Evolutionary conservation across 768 basidiomycete species (phyloP).

Genomic region (Clavaria fumosa): DNA sequence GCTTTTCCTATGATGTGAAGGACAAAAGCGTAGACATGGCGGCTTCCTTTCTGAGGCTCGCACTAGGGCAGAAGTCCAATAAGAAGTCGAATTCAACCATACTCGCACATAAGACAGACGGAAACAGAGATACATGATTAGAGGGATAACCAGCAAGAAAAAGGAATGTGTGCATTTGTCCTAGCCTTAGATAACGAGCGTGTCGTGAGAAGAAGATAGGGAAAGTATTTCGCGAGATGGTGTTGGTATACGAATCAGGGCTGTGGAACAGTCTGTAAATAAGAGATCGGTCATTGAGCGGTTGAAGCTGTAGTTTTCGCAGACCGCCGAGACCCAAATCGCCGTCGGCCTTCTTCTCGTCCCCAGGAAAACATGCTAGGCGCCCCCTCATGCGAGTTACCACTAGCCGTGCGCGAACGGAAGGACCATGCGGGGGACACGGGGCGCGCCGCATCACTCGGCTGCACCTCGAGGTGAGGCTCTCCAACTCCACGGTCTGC

Average conservation of each 20-base stretch:
- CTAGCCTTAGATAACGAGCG: conserved; percentile 3
- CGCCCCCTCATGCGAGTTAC: conserved; percentile 48
- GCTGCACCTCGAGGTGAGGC: conserved; percentile 33
- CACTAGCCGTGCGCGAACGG: conserved; percentile 65
- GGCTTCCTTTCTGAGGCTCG: no score
- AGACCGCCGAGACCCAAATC: conserved; percentile 60
- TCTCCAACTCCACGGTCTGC: no score
- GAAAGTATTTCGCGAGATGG: no score
- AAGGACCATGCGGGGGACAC: conserved; percentile 77
- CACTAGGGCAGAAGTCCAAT: no score
- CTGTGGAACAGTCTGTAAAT: no score
- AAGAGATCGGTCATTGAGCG: no score
- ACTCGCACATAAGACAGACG: conserved; percentile 11
- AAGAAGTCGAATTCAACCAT: no score
- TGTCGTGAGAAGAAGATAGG: conserved; percentile 6
- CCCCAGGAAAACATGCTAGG: conserved; percentile 55
- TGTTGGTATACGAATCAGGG: no score
- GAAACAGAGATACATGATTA: conserved; percentile 5
- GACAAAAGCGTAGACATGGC: no score
- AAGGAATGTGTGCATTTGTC: conserved; percentile 1
- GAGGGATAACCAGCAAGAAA: background rate
- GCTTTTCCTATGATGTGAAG: no score
- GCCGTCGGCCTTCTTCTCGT: conserved; percentile 44
- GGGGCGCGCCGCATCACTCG: conserved; percentile 38
- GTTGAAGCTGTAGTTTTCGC: conserved; percentile 26